Conservation (phyloP, 305 asterid genomes). For the Fraxinus greggii region DNA sequence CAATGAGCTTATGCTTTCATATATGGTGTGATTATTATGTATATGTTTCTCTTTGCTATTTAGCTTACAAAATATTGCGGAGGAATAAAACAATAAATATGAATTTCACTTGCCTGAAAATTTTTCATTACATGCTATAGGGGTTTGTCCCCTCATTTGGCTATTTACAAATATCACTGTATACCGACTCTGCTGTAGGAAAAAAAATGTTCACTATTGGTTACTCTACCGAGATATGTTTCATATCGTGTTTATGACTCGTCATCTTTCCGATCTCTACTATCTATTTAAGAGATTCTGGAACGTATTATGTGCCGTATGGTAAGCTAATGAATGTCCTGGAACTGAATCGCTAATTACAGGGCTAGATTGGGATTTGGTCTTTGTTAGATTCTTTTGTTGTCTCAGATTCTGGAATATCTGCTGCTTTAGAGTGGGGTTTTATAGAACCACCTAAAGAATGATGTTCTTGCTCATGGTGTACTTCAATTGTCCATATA, state of each 20-base stretch:
- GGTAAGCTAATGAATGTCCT: not conserved
- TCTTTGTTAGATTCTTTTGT: slow-evolving; percentile 11
- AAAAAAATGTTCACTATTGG: not conserved
- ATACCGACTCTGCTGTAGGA: slow-evolving; percentile 16
- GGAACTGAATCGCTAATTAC: slow-evolving; percentile 18
- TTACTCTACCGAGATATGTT: not conserved
- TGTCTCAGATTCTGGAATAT: slow-evolving; percentile 41
- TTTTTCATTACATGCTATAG: slow-evolving; percentile 15
- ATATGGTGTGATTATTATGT: not conserved
- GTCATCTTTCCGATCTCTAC: not conserved
- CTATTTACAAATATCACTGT: not conserved
- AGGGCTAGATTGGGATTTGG: slow-evolving; percentile 22
- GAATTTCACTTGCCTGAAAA: not conserved
- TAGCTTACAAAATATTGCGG: not conserved
- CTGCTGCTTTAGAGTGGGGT: slow-evolving; percentile 33
- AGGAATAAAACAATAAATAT: not conserved
- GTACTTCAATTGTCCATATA: slow-evolving; percentile 41
- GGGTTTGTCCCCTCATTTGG: slow-evolving; percentile 33
- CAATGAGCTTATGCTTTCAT: not conserved
- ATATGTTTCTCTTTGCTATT: not conserved
- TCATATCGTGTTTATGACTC: not conserved
- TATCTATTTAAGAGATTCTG: slow-evolving; percentile 4
- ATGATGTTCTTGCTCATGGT: slow-evolving; percentile 33
- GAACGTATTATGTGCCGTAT: not conserved
- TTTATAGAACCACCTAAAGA: slow-evolving; percentile 49